Base-by-base conservation (phyloP, 495 filamentous ascomycete genomes). In the Trichoderma virens region DNA sequence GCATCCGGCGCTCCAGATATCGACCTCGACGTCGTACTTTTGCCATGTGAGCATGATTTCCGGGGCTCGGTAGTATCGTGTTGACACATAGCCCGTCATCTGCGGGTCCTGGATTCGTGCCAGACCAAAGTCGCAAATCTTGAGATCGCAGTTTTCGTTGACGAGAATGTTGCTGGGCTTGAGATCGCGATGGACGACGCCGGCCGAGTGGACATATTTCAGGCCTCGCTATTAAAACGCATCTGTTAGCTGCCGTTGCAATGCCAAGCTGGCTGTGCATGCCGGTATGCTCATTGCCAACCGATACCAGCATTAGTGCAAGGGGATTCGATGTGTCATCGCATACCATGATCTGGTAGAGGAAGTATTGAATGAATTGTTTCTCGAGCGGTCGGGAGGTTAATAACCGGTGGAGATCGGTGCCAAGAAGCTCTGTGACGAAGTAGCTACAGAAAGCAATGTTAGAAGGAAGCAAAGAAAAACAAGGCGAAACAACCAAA, bases 11-110 rank as follows among this genome's bases (percentile, higher is more conserved):
- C 93, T 97, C 94, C 94, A 98, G 71, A 98, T 97, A 75, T 98
- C 94, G 61, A 98, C 94, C 80, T 98, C 95, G 54, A 97, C 91
- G 70, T 98, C 94, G 77, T 98, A 98, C 78, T 98, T 98, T 76
- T 98, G 94, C 94, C 94, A 98, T 54, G 94, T 98, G 70, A 98
- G 91, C 94, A 98, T 98, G 73, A 98, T 98, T 77, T 98, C 94
- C 18, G 94, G 94, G 5, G 94, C 94, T 60, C 94, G 89, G 80
- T 98, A 98, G 82, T 98, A 98, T 79, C 94, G 83, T 61, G 94
- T 98, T 60, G 94, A 98, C 47, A 98, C 94, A 72, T 98, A 98
- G 70, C 94, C 94, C 43, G 94, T 98, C 94, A 98, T 98, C 77
- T 98, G 94, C n/a, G 94, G 94, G 71, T 98, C 94, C 76, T 98